Conservation (phyloP, 2,329 filamentous ascomycete genomes). For the Epichloe uncinata region DNA sequence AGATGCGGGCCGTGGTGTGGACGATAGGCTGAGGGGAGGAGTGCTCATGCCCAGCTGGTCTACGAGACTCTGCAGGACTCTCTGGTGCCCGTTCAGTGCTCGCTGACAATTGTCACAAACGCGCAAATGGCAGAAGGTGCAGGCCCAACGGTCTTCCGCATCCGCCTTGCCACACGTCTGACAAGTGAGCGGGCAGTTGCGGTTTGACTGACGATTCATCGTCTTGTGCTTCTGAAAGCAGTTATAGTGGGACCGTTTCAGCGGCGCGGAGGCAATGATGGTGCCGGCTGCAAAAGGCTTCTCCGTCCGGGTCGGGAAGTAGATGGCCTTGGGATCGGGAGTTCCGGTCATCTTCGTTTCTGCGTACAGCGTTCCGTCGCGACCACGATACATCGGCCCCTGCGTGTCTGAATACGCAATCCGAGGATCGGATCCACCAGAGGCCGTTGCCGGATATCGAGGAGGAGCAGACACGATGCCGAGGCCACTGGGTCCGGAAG, state of each 20-base stretch:
- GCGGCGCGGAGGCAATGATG: slow-evolving; percentile 27
- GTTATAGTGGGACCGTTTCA: slow-evolving; percentile 30
- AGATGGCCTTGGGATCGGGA: slow-evolving; percentile 22
- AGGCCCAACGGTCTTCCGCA: slow-evolving; percentile 30
- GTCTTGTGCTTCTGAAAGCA: slow-evolving; percentile 35
- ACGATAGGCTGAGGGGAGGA: slow-evolving; percentile 10
- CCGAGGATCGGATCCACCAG: slow-evolving; percentile 16
- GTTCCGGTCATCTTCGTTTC: slow-evolving; percentile 24
- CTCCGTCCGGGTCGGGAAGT: slow-evolving; percentile 23
- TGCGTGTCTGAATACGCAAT: slow-evolving; percentile 22
- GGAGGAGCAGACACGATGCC: neutral
- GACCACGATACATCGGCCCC: slow-evolving; percentile 21
- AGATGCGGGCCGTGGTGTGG: too few species aligned
- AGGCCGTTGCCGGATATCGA: slow-evolving; percentile 10
- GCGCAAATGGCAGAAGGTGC: slow-evolving; percentile 36
- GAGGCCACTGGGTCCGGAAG: neutral
- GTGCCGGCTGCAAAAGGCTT: slow-evolving; percentile 19
- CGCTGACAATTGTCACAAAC: slow-evolving; percentile 36
- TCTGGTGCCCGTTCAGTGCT: slow-evolving; percentile 25
- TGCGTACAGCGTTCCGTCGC: slow-evolving; percentile 27
- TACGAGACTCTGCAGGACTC: slow-evolving; percentile 30
- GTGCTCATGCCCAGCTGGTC: slow-evolving; percentile 12
- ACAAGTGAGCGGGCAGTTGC: slow-evolving; percentile 37
- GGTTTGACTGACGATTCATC: slow-evolving; percentile 36
- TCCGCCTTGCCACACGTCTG: slow-evolving; percentile 37